Percentiles rank a stretch among this genome's conserved stretches.
These are phyloP conservation scores for Phytophthora lateralis DNA, from an alignment of 352 stramenopile genomes.

Conservation along the genomic window DNA sequence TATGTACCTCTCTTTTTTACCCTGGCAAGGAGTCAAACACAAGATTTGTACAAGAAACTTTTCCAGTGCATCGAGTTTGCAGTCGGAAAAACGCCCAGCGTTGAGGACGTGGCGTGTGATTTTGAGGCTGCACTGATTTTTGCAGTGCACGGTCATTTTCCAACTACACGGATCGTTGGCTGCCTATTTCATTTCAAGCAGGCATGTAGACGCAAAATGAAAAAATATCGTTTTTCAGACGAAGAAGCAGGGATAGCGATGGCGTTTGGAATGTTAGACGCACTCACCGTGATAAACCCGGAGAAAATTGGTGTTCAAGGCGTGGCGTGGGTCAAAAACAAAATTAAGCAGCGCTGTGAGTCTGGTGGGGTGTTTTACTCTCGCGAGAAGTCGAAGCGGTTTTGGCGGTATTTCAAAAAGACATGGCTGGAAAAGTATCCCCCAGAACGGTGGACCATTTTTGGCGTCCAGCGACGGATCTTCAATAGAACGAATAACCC, in stretches of 20 bases:
- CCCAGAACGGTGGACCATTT: background rate
- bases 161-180: background rate
- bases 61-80: constrained; percentile 12
- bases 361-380: background rate
- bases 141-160: background rate
- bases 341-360: background rate
- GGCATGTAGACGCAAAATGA: constrained; percentile 5
- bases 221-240: background rate
- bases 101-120: constrained; percentile 3
- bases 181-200: constrained; percentile 16
- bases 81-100: background rate
- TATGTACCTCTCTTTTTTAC: constrained; percentile 4
- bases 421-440: background rate
- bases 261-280: constrained; percentile 6
- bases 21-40: constrained; percentile 6
- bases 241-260: background rate
- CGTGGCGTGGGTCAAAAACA: constrained; percentile 5
- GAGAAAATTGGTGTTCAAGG: background rate
- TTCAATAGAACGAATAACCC: too few relatives aligned
- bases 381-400: background rate
- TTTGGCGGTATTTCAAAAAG: background rate
- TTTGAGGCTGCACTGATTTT: constrained; percentile 1
- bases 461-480: too few relatives aligned
- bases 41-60: constrained; percentile 5
- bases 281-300: constrained; percentile 4